Base-by-base conservation (phyloP, 2,329 filamentous ascomycete genomes). In the Fusarium palustre region DNA sequence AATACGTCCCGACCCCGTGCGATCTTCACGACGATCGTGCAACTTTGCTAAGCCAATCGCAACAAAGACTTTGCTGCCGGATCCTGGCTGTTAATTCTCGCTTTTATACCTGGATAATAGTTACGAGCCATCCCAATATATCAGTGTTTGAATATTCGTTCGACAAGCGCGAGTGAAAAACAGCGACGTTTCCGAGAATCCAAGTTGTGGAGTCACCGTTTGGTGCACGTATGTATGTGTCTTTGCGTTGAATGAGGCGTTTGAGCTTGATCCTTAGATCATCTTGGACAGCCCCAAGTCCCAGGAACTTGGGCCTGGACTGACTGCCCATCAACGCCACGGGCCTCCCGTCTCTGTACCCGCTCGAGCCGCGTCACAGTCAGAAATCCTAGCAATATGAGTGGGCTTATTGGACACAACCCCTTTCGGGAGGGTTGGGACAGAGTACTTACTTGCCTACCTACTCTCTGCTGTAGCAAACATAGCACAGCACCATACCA, bases 11-110 rank as follows among this genome's bases (percentile, higher is more conserved):
- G 67, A 65, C 67, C 64, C 63, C 68, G 63, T 70, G 59, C 63
- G 73, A 76, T 76, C 74, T 68, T 64, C 73, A 52, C 63, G 66
- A 67, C 66, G 66, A 73, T 77, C 68, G 74, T 70, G 54, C 69
- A 69, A 70, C 66, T 61, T 61, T 75, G 73, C 71, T 53, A 66
- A 74, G 71, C 77, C 77, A 79, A 78, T 79, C 77, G 77, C 77
- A 79, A 77, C 72, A 67, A 38, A 20, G 61, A 10, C 50, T 70
- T 41, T 33, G 68, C 67, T 76, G 70, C 74, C 74, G 69, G 69
- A 69, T 70, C 61, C 60, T 47, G 50, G 22, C 16, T 38, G 34
- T 49, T 49, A 34, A 47, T 58, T 57, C 52, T 47, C 49, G 45
- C 36, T 39, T 63, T 54, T 64, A 61, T 55, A 61, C 54, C 28